phyloP scores from a whole-genome alignment of 331 rosid genomes.

The Phaseolus coccineus region DNA sequence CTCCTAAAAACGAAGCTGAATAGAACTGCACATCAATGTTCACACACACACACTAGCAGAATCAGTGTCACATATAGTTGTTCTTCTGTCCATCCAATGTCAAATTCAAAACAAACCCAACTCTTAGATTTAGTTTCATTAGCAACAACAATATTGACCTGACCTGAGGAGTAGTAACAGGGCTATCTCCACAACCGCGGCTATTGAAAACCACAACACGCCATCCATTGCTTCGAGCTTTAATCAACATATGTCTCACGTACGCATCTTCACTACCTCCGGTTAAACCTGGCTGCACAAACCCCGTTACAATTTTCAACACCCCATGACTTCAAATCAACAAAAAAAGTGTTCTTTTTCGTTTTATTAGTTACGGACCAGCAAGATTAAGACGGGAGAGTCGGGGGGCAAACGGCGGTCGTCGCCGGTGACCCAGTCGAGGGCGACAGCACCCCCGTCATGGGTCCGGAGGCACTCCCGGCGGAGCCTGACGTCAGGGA shows the following conservation, averaged over 20 bases:
- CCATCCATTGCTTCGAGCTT: constrained; percentile 80
- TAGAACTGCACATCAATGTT: constrained; percentile 76
- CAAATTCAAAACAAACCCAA: constrained; percentile 1
- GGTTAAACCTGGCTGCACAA: constrained; percentile 87
- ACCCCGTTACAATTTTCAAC: neutral
- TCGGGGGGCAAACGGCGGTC: constrained; percentile 54
- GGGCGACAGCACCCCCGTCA: constrained; percentile 77
- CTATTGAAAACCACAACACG: constrained; percentile 91
- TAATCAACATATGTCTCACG: constrained; percentile 79
- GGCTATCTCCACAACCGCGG: constrained; percentile 91
- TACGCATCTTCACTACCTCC: constrained; percentile 89
- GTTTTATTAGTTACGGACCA: constrained; percentile 58
- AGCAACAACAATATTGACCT: constrained; percentile 46
- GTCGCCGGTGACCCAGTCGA: constrained; percentile 89
- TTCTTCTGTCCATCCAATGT: neutral
- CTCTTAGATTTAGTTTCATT: neutral
- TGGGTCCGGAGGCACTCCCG: constrained; percentile 75
- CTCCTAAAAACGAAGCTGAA: constrained; percentile 95
- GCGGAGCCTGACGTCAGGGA: constrained; percentile 64
- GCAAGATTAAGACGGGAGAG: constrained; percentile 76
- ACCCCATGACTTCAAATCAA: neutral
- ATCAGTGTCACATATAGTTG: constrained; percentile 13
- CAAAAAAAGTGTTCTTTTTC: neutral
- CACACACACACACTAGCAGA: neutral
- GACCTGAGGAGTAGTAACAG: constrained; percentile 94